A percentile compares a stretch with the other conserved stretches of the same genome.
Evolutionary conservation across 139 green algal species (phyloP).

Genomic region (Micromonas commoda): DNA sequence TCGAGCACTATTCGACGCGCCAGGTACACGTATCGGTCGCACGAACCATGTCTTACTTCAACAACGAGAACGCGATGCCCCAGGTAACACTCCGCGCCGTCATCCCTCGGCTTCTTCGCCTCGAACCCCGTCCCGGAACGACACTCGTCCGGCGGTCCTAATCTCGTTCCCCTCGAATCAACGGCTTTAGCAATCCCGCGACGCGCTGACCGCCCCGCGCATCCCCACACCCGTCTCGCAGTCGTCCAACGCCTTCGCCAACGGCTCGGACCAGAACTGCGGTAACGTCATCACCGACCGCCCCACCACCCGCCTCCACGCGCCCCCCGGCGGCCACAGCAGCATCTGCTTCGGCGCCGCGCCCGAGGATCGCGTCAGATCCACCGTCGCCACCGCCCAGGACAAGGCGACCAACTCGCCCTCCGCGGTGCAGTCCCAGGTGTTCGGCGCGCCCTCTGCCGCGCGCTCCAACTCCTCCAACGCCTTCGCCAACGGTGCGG

Average conservation of each 20-base stretch:
- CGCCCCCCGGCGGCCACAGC: slow-evolving; percentile 63
- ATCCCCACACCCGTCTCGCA: too few relatives aligned
- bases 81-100: background rate
- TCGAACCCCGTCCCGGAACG: background rate
- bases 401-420: background rate
- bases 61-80: background rate
- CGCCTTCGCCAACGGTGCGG: slow-evolving; percentile 9
- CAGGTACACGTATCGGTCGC: background rate
- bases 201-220: too few relatives aligned
- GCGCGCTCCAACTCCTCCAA: too few relatives aligned
- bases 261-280: slow-evolving; percentile 31
- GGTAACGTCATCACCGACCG: slow-evolving; percentile 79
- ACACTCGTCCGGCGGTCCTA: too few relatives aligned
- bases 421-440: background rate
- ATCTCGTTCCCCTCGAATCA: background rate
- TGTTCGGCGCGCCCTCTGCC: too few relatives aligned
- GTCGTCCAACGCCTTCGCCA: slow-evolving; percentile 12
- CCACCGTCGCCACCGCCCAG: too few relatives aligned
- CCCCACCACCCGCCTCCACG: slow-evolving; percentile 61
- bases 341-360: background rate
- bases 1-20: background rate
- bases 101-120: background rate
- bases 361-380: background rate
- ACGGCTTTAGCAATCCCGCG: too few relatives aligned
- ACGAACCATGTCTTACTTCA: background rate